A percentile compares a stretch with the other conserved stretches of the same genome.
phyloP scores from a whole-genome alignment of 257 asterid species.

The Leonotis leonurus region DNA sequence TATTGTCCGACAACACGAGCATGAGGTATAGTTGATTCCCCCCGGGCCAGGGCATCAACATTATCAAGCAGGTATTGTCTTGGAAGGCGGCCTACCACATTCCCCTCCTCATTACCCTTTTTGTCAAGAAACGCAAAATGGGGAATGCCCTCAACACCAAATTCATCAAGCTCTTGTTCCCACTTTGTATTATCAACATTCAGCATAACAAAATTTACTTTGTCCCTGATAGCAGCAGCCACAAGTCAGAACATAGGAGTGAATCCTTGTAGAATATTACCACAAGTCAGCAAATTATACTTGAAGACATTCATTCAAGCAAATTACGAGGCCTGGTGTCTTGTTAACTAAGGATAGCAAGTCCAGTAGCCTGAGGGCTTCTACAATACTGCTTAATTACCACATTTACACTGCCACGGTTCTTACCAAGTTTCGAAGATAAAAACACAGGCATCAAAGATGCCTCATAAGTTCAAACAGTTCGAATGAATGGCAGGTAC shows the following conservation, averaged over 20 bases:
- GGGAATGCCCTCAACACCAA: conserved; percentile 97
- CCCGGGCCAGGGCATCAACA: conserved; percentile 80
- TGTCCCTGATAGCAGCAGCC: conserved; percentile 42
- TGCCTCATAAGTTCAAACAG: too few relatives aligned
- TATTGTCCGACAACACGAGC: conserved; percentile 81
- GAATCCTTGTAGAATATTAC: background rate
- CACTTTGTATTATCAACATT: conserved; percentile 97
- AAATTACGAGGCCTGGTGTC: background rate
- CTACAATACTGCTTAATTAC: background rate
- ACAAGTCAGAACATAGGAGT: background rate
- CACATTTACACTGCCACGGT: background rate
- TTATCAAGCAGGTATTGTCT: conserved; percentile 67
- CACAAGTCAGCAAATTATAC: background rate
- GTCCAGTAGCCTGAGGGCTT: background rate
- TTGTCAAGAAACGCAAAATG: conserved; percentile 93
- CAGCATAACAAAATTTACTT: conserved; percentile 90
- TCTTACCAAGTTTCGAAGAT: background rate
- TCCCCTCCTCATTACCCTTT: conserved; percentile 88
- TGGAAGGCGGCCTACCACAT: conserved; percentile 93
- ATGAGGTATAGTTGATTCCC: conserved; percentile 72
- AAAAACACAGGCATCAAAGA: background rate
- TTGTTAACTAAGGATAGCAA: background rate
- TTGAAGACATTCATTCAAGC: background rate
- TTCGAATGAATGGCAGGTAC: too few relatives aligned
- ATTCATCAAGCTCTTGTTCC: conserved; percentile 99